phyloP scores from a whole-genome alignment of 805 yeast genomes.

The Sugiyamaella smithiae region DNA sequence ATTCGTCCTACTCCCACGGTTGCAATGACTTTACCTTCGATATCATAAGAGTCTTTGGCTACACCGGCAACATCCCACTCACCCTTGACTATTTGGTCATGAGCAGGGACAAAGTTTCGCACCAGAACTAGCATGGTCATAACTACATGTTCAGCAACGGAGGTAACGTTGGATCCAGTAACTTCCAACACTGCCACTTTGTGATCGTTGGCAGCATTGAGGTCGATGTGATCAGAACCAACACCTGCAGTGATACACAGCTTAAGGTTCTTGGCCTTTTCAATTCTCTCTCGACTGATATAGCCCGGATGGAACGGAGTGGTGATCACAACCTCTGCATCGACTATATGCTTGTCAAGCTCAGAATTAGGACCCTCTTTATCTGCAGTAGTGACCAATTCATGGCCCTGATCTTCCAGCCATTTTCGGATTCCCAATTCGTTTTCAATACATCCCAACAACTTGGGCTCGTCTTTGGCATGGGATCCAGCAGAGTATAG shows the following conservation, averaged over 20 bases:
- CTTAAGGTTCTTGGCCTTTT: slow-evolving; percentile 65
- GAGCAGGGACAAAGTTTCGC: slow-evolving; percentile 77
- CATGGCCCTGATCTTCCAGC: slow-evolving; percentile 65
- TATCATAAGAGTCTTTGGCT: slow-evolving; percentile 69
- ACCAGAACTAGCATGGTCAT: slow-evolving; percentile 70
- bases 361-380: slow-evolving; percentile 61
- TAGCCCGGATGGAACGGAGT: slow-evolving; percentile 85
- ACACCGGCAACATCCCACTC: slow-evolving; percentile 77
- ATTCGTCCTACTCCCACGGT: slow-evolving; percentile 83
- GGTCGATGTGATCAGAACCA: slow-evolving; percentile 78
- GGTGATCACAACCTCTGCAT: slow-evolving; percentile 73
- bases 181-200: slow-evolving; percentile 75
- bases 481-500: slow-evolving; percentile 58
- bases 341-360: slow-evolving; percentile 63
- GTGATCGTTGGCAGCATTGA: slow-evolving; percentile 61
- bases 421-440: slow-evolving; percentile 68
- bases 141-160: slow-evolving; percentile 84
- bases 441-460: slow-evolving; percentile 71
- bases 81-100: slow-evolving; percentile 58
- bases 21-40: slow-evolving; percentile 71
- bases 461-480: slow-evolving; percentile 56
- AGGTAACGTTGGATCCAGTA: slow-evolving; percentile 75
- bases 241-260: slow-evolving; percentile 77
- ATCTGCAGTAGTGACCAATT: slow-evolving; percentile 60
- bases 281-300: slow-evolving; percentile 62